phyloP scores from a whole-genome alignment of 768 basidiomycete species.

The Boletus vinaceobasis region DNA sequence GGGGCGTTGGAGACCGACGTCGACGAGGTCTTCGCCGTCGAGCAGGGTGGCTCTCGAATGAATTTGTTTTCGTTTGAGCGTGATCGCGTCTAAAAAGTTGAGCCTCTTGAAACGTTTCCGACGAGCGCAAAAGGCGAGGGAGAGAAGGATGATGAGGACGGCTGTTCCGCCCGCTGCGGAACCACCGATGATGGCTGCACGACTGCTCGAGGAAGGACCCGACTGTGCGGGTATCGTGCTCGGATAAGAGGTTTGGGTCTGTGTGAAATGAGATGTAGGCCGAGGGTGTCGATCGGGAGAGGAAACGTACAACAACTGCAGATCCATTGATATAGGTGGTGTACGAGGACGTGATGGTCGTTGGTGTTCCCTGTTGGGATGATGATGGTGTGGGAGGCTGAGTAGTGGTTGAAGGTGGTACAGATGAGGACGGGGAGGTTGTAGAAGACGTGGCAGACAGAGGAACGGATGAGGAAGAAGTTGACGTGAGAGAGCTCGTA shows the following conservation, averaged over 20 bases:
- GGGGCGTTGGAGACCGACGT: conserved; percentile 4
- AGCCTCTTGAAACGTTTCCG: conserved; percentile 36
- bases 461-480: conserved; percentile 3
- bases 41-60: conserved; percentile 22
- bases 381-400: conserved; percentile 1
- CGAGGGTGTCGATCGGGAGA: neutral
- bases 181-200: conserved; percentile 42
- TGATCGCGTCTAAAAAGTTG: conserved; percentile 29
- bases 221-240: conserved; percentile 15
- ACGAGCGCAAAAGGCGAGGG: conserved; percentile 36
- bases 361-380: conserved; percentile 4
- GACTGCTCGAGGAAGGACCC: conserved; percentile 8
- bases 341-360: conserved; percentile 20
- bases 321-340: conserved; percentile 17
- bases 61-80: conserved; percentile 17
- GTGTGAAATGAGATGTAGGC: neutral
- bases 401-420: neutral
- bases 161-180: conserved; percentile 37
- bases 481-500: neutral
- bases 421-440: neutral
- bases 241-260: conserved; percentile 17
- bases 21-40: conserved; percentile 24
- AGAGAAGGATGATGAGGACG: conserved; percentile 35
- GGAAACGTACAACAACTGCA: conserved; percentile 15
- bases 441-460: neutral